Evolutionary conservation across 805 yeast genomes (phyloP).

Genomic region (Blastobotrys americana): DNA sequence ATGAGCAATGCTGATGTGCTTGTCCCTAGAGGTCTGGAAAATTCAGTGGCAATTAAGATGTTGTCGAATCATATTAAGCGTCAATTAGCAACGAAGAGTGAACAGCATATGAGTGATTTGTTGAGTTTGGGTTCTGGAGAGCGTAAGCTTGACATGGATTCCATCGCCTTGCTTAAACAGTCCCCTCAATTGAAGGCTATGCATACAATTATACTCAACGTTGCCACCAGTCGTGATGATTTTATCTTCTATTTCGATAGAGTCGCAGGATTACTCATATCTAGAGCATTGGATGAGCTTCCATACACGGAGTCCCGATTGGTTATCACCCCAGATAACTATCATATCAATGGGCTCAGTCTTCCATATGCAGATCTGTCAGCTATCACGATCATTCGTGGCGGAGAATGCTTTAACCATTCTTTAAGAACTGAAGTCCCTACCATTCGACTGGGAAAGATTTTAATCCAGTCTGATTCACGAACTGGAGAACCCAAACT

Average conservation of each 20-base stretch:
- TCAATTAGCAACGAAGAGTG: constrained; percentile 59
- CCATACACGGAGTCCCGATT: constrained; percentile 10
- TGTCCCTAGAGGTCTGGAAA: constrained; percentile 87
- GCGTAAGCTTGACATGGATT: constrained; percentile 8
- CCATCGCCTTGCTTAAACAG: constrained; percentile 28
- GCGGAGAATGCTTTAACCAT: constrained; percentile 87
- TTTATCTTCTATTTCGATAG: constrained; percentile 84
- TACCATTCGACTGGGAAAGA: constrained; percentile 70
- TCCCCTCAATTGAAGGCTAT: constrained; percentile 68
- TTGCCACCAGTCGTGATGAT: constrained; percentile 54
- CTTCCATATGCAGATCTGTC: constrained; percentile 43
- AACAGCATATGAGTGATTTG: constrained; percentile 58
- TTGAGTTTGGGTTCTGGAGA: constrained; percentile 44
- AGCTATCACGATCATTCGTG: constrained; percentile 75
- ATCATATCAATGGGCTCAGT: constrained; percentile 25
- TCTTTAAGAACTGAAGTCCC: constrained; percentile 68
- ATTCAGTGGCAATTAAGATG: constrained; percentile 67
- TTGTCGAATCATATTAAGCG: constrained; percentile 72
- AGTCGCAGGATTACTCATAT: constrained; percentile 63
- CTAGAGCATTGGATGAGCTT: constrained; percentile 53
- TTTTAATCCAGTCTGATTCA: constrained; percentile 81
- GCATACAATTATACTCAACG: constrained; percentile 59
- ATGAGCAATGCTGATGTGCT: constrained; percentile 76
- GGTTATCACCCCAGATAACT: constrained; percentile 40
- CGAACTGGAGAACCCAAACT: constrained; percentile 90